Evolutionary conservation across 768 basidiomycete genomes (phyloP), one percentile per base, ranked within the genome.

Genomic region (Lactifluus subvellereus): DNA sequence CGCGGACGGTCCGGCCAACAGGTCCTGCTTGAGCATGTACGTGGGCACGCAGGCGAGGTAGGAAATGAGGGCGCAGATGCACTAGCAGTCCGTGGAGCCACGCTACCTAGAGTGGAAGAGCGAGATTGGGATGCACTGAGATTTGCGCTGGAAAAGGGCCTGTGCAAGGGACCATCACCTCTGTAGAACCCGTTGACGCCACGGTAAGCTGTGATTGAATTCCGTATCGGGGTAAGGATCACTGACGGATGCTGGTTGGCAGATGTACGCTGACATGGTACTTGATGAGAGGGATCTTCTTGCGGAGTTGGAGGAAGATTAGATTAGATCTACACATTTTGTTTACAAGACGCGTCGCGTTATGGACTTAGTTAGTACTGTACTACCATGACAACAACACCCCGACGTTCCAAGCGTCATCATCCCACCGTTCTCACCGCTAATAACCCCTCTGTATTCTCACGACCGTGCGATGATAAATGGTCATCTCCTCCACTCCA

Each of bases 41-140:
- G 83, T 61, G 95, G 87, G 0, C 95, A 97, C 69, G 78, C 77
- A 10, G 93, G 93, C 0, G 77, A 84, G 33, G 75, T 75, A 57
- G 95, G 95, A 1, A 98, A 98, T 71, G 94, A 98, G 57, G 86
- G 82, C 48, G 95, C 95, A 3, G 95, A 98, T 71, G 69, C 65
- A 14, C 79, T 86, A 60, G 92, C 92, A 4, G 87, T 84, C 61
- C 37, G 73, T 6, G 92, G 92, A 3, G 72, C 80, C 10, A 66
- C 69, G 10, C 61, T 78, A 56, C 76, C 78, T 0, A 61, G 48
- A 18, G 61, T 75, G 1, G 69, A 70, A 5, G 89, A 91, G 40
- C 78, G 78, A 51, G 81, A 91, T 66, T 93, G 89, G 89, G 74
- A 72, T 1, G 61, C 64, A 38, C 63, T 69, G 35, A 55, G 63